phyloP scores from a whole-genome alignment of 495 filamentous ascomycete genomes.

The Neurospora intermedia region DNA sequence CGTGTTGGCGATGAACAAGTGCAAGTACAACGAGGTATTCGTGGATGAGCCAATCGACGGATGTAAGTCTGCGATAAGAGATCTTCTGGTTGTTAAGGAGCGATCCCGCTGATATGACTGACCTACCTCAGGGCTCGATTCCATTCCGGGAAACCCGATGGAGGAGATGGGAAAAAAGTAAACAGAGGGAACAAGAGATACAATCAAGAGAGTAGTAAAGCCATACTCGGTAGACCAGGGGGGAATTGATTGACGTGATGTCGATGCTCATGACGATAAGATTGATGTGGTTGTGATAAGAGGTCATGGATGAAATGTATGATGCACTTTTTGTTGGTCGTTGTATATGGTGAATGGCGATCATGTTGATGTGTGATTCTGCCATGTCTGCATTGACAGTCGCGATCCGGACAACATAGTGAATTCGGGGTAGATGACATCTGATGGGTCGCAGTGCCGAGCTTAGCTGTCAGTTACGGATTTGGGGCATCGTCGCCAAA shows the following conservation, averaged over 20 bases:
- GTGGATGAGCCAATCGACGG: slow-evolving; percentile 18
- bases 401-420: neutral
- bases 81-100: neutral
- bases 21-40: slow-evolving; percentile 10
- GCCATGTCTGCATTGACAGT: neutral
- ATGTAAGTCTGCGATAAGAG: slow-evolving; percentile 10
- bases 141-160: neutral
- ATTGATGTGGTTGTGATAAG: neutral
- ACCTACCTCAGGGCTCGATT: neutral
- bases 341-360: neutral
- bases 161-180: neutral
- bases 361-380: neutral
- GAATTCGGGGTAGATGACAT: neutral
- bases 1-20: slow-evolving; percentile 23
- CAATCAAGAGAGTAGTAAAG: neutral
- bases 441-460: neutral
- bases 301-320: neutral
- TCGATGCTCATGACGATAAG: neutral
- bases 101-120: neutral
- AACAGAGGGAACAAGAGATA: neutral
- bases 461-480: neutral
- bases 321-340: neutral
- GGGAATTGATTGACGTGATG: neutral
- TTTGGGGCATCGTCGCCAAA: neutral
- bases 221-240: neutral